Base-by-base conservation (phyloP, 2,329 filamentous ascomycete species). In the Cordyceps militaris region DNA sequence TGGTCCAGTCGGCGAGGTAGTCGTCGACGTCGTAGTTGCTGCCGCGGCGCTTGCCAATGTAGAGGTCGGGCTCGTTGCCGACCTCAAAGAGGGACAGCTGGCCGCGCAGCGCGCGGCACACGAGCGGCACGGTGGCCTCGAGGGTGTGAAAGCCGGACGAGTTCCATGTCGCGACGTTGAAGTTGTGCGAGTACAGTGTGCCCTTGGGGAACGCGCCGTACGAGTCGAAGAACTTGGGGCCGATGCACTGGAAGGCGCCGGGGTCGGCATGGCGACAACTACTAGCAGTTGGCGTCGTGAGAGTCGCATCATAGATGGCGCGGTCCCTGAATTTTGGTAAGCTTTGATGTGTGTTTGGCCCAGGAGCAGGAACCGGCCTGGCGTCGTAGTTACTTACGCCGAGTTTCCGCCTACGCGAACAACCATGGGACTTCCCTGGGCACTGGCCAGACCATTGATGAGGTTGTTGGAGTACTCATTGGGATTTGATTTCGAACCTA, bases 11-110 rank as follows among this genome's bases (percentile, higher is more conserved):
- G 10, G 44, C 40, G 9, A 62, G 46, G 46, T 63, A 65, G 23
- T 62, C 42, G 2, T 52, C 21, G 3, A 61, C 62, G 19, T 43
- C 55, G 56, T 63, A 65, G 42, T 51, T 46, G 49, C 47, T 59
- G 4, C 55, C 53, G 0, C 64, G 62, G 26, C 61, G 60, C 59
- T 59, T 62, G 26, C 58, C 58, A 16, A 43, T 61, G 56, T 55
- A 66, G 26, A 66, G 54, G 46, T 66, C 63, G 1, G 65, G 62
- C 57, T 66, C 65, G 56, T 66, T 66, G 53, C 65, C 64, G 19
- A 62, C 47, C 55, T 66, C 65, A 58, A 61, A 66, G 47, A 56
- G 50, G 21, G 60, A 49, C 10, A 66, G 62, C 24, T 62, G 61
- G 44, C 60, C 63, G n/a, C 50, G 46, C 11, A 66, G 62, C 10